Conservation (phyloP, 2,329 filamentous ascomycete species). For the Claviceps sp. region DNA sequence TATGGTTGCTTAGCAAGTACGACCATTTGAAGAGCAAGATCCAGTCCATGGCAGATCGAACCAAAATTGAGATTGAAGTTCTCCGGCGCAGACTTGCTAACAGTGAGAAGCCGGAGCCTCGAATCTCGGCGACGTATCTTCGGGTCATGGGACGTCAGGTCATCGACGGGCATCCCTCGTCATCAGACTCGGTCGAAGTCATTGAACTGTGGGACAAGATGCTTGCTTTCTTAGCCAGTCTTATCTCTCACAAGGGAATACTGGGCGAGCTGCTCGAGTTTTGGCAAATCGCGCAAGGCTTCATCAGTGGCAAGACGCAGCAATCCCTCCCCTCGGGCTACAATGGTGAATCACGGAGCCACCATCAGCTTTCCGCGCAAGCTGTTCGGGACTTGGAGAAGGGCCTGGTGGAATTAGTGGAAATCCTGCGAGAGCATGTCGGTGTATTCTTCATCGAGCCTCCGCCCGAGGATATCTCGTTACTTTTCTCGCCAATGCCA, state of each 20-base stretch:
- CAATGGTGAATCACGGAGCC: conserved; percentile 65
- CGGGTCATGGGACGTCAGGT: conserved; percentile 57
- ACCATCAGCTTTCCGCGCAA: conserved; percentile 65
- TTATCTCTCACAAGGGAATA: conserved; percentile 69
- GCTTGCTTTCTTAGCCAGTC: conserved; percentile 54
- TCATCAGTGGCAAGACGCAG: conserved; percentile 78
- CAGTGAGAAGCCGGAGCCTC: conserved; percentile 55
- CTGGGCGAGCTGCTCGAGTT: conserved; percentile 85
- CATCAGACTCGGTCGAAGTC: conserved; percentile 67
- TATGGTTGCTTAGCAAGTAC: conserved; percentile 84
- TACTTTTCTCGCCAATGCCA: conserved; percentile 71
- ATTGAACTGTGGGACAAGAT: conserved; percentile 91
- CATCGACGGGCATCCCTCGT: conserved; percentile 44
- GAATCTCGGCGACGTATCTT: conserved; percentile 61
- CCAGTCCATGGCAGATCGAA: conserved; percentile 65
- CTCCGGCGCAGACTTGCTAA: conserved; percentile 68
- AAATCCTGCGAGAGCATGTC: conserved; percentile 66
- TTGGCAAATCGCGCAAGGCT: conserved; percentile 83
- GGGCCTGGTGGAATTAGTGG: conserved; percentile 70
- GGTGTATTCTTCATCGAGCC: conserved; percentile 74
- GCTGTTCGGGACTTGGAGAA: conserved; percentile 61
- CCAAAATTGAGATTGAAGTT: conserved; percentile 84
- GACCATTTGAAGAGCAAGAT: conserved; percentile 84
- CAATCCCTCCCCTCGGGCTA: conserved; percentile 65
- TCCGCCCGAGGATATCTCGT: conserved; percentile 80